phyloP scores from a whole-genome alignment of 805 yeast genomes.

The Pichia paraexigua region DNA sequence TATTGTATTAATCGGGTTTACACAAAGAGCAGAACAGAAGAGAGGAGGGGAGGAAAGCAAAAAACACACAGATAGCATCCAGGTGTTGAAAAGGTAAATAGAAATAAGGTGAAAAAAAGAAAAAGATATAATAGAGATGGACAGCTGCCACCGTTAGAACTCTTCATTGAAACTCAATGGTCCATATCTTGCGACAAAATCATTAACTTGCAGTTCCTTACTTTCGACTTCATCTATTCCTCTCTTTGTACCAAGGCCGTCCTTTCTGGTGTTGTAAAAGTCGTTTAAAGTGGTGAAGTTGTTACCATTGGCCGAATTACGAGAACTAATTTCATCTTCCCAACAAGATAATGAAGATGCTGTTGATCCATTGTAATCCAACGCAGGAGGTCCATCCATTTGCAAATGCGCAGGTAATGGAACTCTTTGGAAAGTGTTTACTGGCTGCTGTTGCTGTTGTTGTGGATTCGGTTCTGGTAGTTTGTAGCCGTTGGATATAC shows the following conservation, averaged over 20 bases:
- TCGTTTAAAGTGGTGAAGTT: neutral
- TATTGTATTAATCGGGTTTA: neutral
- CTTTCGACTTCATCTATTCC: neutral
- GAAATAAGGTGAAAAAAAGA: neutral
- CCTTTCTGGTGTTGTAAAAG: neutral
- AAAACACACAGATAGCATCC: too few relatives aligned
- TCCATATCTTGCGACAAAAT: conserved; percentile 35
- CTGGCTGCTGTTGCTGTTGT: conserved; percentile 6
- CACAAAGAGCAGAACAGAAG: neutral
- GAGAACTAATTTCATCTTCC: conserved; percentile 27
- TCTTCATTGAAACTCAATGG: conserved; percentile 41
- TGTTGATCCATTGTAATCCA: conserved; percentile 37
- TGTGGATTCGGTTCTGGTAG: conserved; percentile 10
- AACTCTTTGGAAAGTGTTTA: conserved; percentile 12
- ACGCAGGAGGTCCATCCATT: conserved; percentile 34
- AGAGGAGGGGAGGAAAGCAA: too few relatives aligned
- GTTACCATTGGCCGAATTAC: neutral
- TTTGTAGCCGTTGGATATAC: conserved; percentile 54
- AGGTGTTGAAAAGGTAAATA: neutral
- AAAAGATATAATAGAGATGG: neutral
- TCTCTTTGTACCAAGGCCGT: neutral
- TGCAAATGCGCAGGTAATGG: conserved; percentile 33
- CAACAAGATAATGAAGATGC: conserved; percentile 37
- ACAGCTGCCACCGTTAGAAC: conserved; percentile 25
- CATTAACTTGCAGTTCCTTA: conserved; percentile 12